A percentile compares a stretch with the other conserved stretches of the same genome.
These are phyloP conservation scores for Tricholomella constricta DNA, from an alignment of 768 basidiomycete genomes.

Conservation along the genomic window DNA sequence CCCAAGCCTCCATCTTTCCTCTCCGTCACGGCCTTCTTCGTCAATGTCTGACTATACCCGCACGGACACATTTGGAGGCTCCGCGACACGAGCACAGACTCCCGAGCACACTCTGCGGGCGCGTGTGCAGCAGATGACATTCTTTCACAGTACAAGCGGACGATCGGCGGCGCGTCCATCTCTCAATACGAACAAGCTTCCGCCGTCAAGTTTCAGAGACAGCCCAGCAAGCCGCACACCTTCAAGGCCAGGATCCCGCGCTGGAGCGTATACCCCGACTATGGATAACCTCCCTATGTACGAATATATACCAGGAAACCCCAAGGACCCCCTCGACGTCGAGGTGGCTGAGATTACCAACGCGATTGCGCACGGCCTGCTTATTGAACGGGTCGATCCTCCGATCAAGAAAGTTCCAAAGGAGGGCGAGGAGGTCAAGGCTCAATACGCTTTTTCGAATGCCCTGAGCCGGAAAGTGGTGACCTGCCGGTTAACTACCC, in stretches of 20 bases:
- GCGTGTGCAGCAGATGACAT: conserved; percentile 58
- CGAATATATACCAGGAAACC: conserved; percentile 65
- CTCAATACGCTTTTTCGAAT: conserved; percentile 82
- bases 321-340: conserved; percentile 78
- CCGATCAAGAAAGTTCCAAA: conserved; percentile 64
- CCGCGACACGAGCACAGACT: conserved; percentile 60
- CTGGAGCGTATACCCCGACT: conserved; percentile 64
- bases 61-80: conserved; percentile 49
- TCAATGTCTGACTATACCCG: conserved; percentile 66
- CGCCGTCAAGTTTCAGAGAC: conserved; percentile 80
- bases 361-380: conserved; percentile 72
- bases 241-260: conserved; percentile 66
- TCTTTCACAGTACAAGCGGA: conserved; percentile 48
- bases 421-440: conserved; percentile 78
- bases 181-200: conserved; percentile 40
- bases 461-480: conserved; percentile 72
- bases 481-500: conserved; percentile 77
- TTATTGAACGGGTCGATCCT: conserved; percentile 81
- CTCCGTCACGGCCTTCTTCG: conserved; percentile 70
- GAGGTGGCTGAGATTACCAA: conserved; percentile 80
- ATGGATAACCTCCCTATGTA: conserved; percentile 55
- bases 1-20: conserved; percentile 69
- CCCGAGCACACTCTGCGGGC: conserved; percentile 65
- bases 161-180: conserved; percentile 42
- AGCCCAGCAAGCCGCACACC: conserved; percentile 53